These are phyloP conservation scores for Lentinula sp. DNA, from an alignment of 768 basidiomycete genomes.

Conservation along the genomic window DNA sequence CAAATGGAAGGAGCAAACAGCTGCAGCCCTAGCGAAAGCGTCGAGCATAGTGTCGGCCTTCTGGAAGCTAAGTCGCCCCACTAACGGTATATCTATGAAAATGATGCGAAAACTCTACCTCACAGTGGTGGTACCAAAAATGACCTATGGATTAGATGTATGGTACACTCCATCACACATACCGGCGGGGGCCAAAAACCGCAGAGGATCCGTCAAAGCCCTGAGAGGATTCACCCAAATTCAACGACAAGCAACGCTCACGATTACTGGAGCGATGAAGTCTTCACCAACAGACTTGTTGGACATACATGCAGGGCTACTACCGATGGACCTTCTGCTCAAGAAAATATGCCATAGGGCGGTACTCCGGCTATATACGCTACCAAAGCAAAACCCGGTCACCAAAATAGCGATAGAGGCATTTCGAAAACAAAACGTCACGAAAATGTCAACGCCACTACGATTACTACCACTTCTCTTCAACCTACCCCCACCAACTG, in stretches of 20 bases:
- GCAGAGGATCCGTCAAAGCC: not conserved
- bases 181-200: not conserved
- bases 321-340: constrained; percentile 9
- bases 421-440: not conserved
- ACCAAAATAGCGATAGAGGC: not conserved
- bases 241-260: not conserved
- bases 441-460: constrained; percentile 7
- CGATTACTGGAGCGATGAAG: not conserved
- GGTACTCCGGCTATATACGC: constrained; percentile 5
- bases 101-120: constrained; percentile 5
- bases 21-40: not conserved
- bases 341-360: constrained; percentile 2
- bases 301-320: constrained; percentile 7
- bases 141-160: not conserved
- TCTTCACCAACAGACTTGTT: constrained; percentile 9
- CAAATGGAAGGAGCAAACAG: no score
- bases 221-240: not conserved
- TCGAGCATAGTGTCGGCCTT: not conserved
- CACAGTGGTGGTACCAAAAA: constrained; percentile 2
- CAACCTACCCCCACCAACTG: not conserved
- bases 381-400: constrained; percentile 8
- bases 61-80: not conserved
- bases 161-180: not conserved
- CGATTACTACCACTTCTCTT: constrained; percentile 6
- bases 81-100: not conserved